Base-by-base conservation (phyloP, 768 basidiomycete genomes). In the Calocera viscosa region DNA sequence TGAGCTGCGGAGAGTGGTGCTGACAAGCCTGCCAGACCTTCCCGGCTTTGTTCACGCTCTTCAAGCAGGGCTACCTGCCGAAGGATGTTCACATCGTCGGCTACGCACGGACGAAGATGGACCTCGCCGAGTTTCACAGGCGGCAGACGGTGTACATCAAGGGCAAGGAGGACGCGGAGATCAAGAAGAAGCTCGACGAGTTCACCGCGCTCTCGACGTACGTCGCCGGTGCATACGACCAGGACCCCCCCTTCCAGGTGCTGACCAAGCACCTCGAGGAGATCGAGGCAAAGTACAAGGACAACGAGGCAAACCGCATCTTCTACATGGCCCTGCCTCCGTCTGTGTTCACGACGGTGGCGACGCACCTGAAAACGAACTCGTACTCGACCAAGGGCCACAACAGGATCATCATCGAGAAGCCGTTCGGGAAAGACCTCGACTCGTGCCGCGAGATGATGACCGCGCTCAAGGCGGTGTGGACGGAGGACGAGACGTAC, bases 291-390 rank as follows among this genome's bases (percentile, higher is more conserved):
- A 76, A 78, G 30, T 91, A 92, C 73, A 76, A 80, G 70, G 78
- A 81, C 49, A 82, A 83, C 66, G 83, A 82, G 70, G 69, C 67
- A 12, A 89, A 95, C 76, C 90, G 95, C 67, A 77, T 98, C 72
- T 98, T 98, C 79, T 95, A 99, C 77, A 88, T 99, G 74, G 95
- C 95, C 19, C 87, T 99, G 26, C 95, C 95, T 1, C 95, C 95
- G n/a, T 89, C 84, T 63, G 95, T 99, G 72, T 99, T 99, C 80
- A 85, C 91, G 70, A 84, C 89, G 32, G 95, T 97, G 65, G 86
- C 91, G 33, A 82, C 83, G 75, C 86, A 91, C 72, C 77, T 94
- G 71, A 94, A 87, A 76, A 84, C 87, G 72, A 82, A 88, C 74
- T 90, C 88, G 77, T 94, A 98, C 76, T 74, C 81, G 49, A 70